These are phyloP conservation scores for Wickerhamiella sorbophila DNA, from an alignment of 805 yeast genomes.

Conservation along the genomic window DNA sequence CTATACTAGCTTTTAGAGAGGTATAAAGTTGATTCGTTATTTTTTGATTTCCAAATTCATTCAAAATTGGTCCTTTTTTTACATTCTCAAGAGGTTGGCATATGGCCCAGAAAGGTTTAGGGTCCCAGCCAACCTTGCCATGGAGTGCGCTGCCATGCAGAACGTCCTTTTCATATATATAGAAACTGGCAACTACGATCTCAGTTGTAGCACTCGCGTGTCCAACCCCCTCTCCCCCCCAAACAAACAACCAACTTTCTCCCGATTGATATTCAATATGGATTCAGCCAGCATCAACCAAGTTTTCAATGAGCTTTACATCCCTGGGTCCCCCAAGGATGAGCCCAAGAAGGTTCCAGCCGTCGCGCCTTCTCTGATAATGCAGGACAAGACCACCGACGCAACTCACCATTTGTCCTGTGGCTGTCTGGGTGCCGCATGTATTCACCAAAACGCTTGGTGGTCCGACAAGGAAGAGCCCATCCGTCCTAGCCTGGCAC, in stretches of 20 bases:
- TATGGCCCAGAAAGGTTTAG: not conserved
- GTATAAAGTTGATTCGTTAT: not conserved
- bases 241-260: not conserved
- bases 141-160: not conserved
- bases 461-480: slow-evolving; percentile 21
- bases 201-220: not conserved
- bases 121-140: not conserved
- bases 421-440: slow-evolving; percentile 30
- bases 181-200: too few relatives aligned
- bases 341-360: slow-evolving; percentile 28
- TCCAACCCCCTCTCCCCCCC: too few relatives aligned
- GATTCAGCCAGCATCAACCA: slow-evolving; percentile 30
- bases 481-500: slow-evolving; percentile 17
- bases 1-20: not conserved
- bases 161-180: not conserved
- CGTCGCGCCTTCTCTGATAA: slow-evolving; percentile 44
- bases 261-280: slow-evolving; percentile 24
- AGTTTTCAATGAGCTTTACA: slow-evolving; percentile 32
- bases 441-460: slow-evolving; percentile 29
- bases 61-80: too few relatives aligned
- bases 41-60: not conserved
- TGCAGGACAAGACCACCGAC: slow-evolving; percentile 43
- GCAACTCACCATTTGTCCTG: slow-evolving; percentile 30
- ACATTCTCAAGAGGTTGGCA: not conserved
- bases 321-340: slow-evolving; percentile 28